A percentile compares a stretch with the other conserved stretches of the same genome.
Evolutionary conservation across 768 basidiomycete species (phyloP).

Genomic region (Steccherinum ochraceum): DNA sequence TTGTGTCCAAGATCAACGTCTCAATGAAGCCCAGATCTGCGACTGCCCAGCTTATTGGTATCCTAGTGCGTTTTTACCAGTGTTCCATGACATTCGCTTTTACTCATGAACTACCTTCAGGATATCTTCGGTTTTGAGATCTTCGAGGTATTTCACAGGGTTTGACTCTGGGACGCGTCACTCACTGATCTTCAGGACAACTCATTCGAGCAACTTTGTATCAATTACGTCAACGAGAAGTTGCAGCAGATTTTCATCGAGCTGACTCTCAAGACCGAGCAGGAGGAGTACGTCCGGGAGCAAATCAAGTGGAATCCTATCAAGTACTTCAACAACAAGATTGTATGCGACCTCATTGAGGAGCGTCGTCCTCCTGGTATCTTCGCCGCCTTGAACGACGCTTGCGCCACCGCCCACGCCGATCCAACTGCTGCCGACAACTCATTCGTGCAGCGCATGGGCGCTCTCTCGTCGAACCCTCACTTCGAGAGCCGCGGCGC

Average conservation of each 20-base stretch:
- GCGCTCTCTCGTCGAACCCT: conserved; percentile 73
- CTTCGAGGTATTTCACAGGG: conserved; percentile 76
- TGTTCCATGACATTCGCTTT: conserved; percentile 1
- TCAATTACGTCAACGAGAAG: conserved; percentile 99
- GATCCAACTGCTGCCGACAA: conserved; percentile 95
- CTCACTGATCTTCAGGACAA: conserved; percentile 59
- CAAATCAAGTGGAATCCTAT: conserved; percentile 99
- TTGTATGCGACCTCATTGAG: conserved; percentile 97
- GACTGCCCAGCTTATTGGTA: conserved; percentile 82
- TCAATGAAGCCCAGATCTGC: conserved; percentile 88
- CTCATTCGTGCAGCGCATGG: conserved; percentile 90
- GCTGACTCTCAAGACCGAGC: conserved; percentile 96
- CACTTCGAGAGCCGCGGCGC: conserved; percentile 94
- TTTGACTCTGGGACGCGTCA: neutral
- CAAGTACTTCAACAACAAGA: conserved; percentile 97
- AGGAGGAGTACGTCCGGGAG: conserved; percentile 98
- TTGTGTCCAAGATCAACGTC: conserved; percentile 90
- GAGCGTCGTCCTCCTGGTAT: conserved; percentile 95
- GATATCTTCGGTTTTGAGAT: conserved; percentile 99
- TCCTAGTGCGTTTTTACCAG: conserved; percentile 50
- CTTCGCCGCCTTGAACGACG: conserved; percentile 96
- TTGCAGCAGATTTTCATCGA: conserved; percentile 99
- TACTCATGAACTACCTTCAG: conserved; percentile 38
- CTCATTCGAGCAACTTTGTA: conserved; percentile 96
- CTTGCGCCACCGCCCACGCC: conserved; percentile 98